Evolutionary conservation across 495 filamentous ascomycete genomes (phyloP), one percentile per base, ranked within the genome.

Genomic region (Daldinia decipiens): DNA sequence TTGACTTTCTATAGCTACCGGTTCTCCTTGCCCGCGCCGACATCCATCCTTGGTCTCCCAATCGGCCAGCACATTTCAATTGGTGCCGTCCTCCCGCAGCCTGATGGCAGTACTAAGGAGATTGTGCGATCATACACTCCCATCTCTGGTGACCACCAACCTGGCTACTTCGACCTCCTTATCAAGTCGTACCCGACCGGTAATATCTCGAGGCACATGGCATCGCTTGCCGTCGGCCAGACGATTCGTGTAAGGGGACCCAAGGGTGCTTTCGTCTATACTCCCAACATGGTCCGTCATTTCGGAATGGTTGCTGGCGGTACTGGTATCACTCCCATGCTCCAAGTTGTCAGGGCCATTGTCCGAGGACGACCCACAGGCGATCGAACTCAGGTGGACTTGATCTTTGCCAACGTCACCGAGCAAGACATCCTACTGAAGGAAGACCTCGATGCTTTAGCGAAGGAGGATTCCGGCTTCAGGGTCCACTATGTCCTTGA

Each of bases 51-150:
- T 68, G 95, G 95, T 73, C 90, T 99, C 19, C 95, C 95, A 62
- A 99, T 98, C 82, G 95, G 95, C 72, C 95, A 99, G 79, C 95
- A 99, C 83, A 97, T 99, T 83, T 97, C 95, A 67, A 91, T 99
- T 77, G 91, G 90, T 72, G 94, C 95, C 38, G 88, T 81, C 56
- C 89, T 95, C 59, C 69, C 76, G 15, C 84, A 87, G 63, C 78
- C 84, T 40, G 87, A 90, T 64, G 91, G 91, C 67, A 83, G 87
- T 71, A 85, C 84, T 66, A 97, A 97, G 82, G 93, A 97, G 72
- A 91, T 98, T 65, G 88, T 97, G 12, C 93, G 95, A 77, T 96
- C 93, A 24, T 99, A 99, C 84, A 99, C 95, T 12, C 95, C 95
- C 47, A 97, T 98, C 79, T 93, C 92, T 59, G 93, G 91, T 69